phyloP scores from a whole-genome alignment of 108 stramenopile species.

The Nannochloropsis oceanica region DNA sequence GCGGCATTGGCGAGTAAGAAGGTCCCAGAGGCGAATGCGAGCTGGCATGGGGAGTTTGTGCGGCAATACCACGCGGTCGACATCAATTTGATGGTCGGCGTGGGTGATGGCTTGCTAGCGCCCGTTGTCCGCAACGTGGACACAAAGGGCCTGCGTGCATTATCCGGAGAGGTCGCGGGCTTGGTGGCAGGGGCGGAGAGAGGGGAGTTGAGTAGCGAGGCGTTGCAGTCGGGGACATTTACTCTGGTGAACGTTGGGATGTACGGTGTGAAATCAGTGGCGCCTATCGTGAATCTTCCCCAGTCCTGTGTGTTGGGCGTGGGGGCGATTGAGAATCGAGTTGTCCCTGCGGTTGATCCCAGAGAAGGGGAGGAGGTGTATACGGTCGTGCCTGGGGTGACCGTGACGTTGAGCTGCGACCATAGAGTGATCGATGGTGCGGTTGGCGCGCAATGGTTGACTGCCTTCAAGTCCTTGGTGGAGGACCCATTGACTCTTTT shows the following conservation, averaged over 20 bases:
- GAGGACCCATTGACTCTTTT: slow-evolving; percentile 55
- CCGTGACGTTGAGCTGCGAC: slow-evolving; percentile 89
- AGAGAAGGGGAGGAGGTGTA: slow-evolving; percentile 58
- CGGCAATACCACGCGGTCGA: slow-evolving; percentile 72
- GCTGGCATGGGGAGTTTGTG: slow-evolving; percentile 57
- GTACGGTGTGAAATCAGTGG: slow-evolving; percentile 85
- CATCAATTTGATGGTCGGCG: slow-evolving; percentile 71
- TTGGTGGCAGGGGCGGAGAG: background rate
- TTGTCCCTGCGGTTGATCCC: slow-evolving; percentile 58
- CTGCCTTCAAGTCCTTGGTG: slow-evolving; percentile 74
- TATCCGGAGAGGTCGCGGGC: slow-evolving; percentile 18
- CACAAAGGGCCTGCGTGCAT: slow-evolving; percentile 13
- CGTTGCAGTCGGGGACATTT: slow-evolving; percentile 49
- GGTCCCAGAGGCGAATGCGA: slow-evolving; percentile 78
- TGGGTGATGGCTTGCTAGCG: slow-evolving; percentile 54
- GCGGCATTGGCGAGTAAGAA: slow-evolving; percentile 59
- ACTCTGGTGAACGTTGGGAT: slow-evolving; percentile 87
- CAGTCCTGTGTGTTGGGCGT: slow-evolving; percentile 85
- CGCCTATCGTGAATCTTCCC: slow-evolving; percentile 87
- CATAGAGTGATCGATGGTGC: slow-evolving; percentile 96
- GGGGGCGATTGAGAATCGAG: slow-evolving; percentile 71
- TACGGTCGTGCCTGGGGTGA: slow-evolving; percentile 61
- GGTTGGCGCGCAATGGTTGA: slow-evolving; percentile 85
- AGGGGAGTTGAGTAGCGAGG: background rate
- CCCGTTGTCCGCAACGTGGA: slow-evolving; percentile 72